phyloP scores from a whole-genome alignment of 192 early-diverging fungal genomes.

The Rhizophagus clarus region DNA sequence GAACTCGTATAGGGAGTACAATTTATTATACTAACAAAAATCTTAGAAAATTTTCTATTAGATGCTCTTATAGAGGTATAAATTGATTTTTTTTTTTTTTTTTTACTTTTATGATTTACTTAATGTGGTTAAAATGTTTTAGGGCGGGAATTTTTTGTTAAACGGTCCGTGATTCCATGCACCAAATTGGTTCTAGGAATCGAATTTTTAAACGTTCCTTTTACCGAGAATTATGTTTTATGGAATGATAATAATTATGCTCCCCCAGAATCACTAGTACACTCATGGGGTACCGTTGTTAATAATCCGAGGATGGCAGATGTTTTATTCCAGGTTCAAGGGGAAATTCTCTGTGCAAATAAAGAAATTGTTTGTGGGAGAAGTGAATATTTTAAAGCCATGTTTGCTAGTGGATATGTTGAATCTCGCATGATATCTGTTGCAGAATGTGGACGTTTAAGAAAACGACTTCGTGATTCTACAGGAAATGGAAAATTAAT shows the following conservation, averaged over 20 bases:
- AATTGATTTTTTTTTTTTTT: background rate
- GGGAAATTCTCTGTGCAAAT: background rate
- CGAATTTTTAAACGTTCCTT: slow-evolving; percentile 8
- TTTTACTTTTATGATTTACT: background rate
- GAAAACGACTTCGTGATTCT: slow-evolving; percentile 1
- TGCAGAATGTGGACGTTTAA: slow-evolving; percentile 9
- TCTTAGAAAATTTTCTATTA: slow-evolving; percentile 15
- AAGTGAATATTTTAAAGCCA: slow-evolving; percentile 14
- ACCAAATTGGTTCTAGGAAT: background rate
- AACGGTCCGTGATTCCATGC: background rate
- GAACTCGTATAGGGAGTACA: slow-evolving; percentile 2
- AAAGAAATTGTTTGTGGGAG: slow-evolving; percentile 14
- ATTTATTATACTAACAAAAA: slow-evolving; percentile 10
- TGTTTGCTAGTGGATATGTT: slow-evolving; percentile 19
- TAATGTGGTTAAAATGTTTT: background rate
- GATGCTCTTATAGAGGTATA: slow-evolving; percentile 5
- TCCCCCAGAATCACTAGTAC: background rate
- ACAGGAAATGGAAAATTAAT: background rate
- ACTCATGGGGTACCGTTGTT: slow-evolving; percentile 1
- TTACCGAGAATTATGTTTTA: slow-evolving; percentile 2
- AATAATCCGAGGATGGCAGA: slow-evolving; percentile 20
- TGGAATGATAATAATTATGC: slow-evolving; percentile 21
- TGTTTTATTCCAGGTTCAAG: slow-evolving; percentile 13
- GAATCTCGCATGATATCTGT: slow-evolving; percentile 1
- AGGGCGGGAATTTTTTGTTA: background rate